These are phyloP conservation scores for Acanthamoeba lenticulata DNA, from an alignment of 208 protist genomes.

Conservation along the genomic window DNA sequence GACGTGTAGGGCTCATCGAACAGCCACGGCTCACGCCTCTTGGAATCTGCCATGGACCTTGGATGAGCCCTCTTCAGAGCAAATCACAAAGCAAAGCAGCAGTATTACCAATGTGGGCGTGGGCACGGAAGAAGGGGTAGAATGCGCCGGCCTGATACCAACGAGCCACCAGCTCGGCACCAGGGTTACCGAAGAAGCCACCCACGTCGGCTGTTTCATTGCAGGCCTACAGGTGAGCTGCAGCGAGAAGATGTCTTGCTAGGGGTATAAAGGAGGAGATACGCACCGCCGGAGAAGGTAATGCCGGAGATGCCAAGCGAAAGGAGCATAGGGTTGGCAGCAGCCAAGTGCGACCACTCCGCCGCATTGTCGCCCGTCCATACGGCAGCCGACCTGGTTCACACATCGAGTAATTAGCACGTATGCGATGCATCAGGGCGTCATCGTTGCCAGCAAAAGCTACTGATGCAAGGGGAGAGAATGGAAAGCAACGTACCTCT, in stretches of 20 bases:
- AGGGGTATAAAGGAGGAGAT: neutral
- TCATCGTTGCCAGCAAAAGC: neutral
- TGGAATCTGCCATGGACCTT: constrained; percentile 93
- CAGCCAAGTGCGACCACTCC: constrained; percentile 95
- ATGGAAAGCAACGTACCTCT: constrained; percentile 92
- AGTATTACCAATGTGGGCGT: constrained; percentile 90
- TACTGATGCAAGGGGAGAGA: neutral
- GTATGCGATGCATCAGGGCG: no score
- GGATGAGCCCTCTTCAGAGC: neutral
- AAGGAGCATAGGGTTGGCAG: constrained; percentile 95
- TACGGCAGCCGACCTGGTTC: constrained; percentile 73
- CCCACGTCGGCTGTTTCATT: constrained; percentile 93
- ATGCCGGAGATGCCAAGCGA: constrained; percentile 95
- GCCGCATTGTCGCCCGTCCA: constrained; percentile 99
- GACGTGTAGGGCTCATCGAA: constrained; percentile 87
- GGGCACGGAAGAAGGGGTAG: constrained; percentile 98
- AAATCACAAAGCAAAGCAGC: neutral
- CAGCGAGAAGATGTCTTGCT: neutral
- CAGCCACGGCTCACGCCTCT: constrained; percentile 98
- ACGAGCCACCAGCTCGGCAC: constrained; percentile 95
- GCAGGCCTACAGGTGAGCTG: neutral
- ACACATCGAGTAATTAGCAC: no score
- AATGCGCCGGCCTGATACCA: constrained; percentile 98
- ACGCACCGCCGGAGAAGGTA: constrained; percentile 91
- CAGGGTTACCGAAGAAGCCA: constrained; percentile 98